phyloP scores from a whole-genome alignment of 768 basidiomycete genomes.

The Sporobolomyces phaffii region DNA sequence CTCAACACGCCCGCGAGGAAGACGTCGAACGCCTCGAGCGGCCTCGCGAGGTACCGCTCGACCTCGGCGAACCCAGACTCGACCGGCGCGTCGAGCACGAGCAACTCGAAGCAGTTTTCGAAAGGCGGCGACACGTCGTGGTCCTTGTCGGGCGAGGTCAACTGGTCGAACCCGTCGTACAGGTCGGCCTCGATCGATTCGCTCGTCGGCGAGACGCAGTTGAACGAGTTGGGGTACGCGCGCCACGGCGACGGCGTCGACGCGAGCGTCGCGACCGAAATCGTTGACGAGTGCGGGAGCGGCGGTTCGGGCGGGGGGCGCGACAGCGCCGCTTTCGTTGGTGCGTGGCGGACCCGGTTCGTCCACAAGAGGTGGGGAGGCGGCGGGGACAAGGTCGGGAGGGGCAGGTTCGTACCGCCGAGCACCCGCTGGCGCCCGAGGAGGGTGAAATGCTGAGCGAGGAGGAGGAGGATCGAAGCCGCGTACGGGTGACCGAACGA shows the following conservation, averaged over 20 bases:
- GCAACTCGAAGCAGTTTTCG: slow-evolving; percentile 19
- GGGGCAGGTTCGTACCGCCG: neutral
- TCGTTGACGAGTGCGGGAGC: slow-evolving; percentile 3
- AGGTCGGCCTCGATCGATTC: neutral
- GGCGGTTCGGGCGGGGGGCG: slow-evolving; percentile 7
- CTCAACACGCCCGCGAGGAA: slow-evolving; percentile 30
- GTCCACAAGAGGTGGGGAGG: slow-evolving; percentile 34
- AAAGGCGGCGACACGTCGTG: slow-evolving; percentile 15
- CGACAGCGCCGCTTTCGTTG: slow-evolving; percentile 15
- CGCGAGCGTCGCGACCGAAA: slow-evolving; percentile 3
- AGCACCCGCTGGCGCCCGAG: slow-evolving; percentile 12
- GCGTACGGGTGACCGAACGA: slow-evolving; percentile 24
- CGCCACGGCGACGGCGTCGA: slow-evolving; percentile 18
- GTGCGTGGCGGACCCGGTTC: slow-evolving; percentile 33
- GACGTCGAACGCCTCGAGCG: slow-evolving; percentile 29
- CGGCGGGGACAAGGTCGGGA: slow-evolving; percentile 17
- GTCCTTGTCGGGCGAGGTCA: slow-evolving; percentile 32
- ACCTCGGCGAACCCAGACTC: slow-evolving; percentile 13
- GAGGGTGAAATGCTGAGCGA: slow-evolving; percentile 29
- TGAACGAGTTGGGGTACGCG: slow-evolving; percentile 33
- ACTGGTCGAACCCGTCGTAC: slow-evolving; percentile 23
- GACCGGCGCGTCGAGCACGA: slow-evolving; percentile 33
- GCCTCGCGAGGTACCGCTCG: slow-evolving; percentile 16
- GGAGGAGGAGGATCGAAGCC: slow-evolving; percentile 12
- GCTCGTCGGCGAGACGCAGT: slow-evolving; percentile 9